Conservation (phyloP, 2,329 filamentous ascomycete genomes). For the Myriosclerotinia scirpicola region DNA sequence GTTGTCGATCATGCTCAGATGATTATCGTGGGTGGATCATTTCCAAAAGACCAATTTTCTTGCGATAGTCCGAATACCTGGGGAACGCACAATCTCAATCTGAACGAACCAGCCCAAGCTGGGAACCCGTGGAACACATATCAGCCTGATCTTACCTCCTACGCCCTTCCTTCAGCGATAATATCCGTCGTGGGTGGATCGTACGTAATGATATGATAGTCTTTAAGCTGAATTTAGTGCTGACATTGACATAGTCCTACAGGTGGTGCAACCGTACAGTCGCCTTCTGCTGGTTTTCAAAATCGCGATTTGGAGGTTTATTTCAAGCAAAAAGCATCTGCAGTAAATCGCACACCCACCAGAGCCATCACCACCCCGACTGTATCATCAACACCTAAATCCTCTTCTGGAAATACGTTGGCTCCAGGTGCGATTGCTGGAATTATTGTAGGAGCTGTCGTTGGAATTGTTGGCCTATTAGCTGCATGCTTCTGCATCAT, state of each 20-base stretch:
- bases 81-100: slow-evolving; percentile 57
- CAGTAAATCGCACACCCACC: slow-evolving; percentile 52
- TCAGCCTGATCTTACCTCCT: slow-evolving; percentile 50
- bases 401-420: slow-evolving; percentile 27
- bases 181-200: slow-evolving; percentile 52
- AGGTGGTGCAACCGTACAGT: slow-evolving; percentile 55
- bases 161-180: slow-evolving; percentile 55
- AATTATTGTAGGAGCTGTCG: slow-evolving; percentile 44
- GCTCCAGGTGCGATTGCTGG: slow-evolving; percentile 47
- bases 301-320: slow-evolving; percentile 53
- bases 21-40: slow-evolving; percentile 61
- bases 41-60: slow-evolving; percentile 47
- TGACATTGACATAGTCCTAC: slow-evolving; percentile 39
- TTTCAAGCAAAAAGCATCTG: slow-evolving; percentile 51
- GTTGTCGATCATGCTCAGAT: slow-evolving; percentile 59
- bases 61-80: slow-evolving; percentile 56
- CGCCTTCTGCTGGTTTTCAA: slow-evolving; percentile 52
- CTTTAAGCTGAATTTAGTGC: neutral
- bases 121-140: slow-evolving; percentile 53
- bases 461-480: neutral
- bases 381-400: slow-evolving; percentile 34
- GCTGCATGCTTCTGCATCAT: slow-evolving; percentile 40
- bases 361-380: slow-evolving; percentile 38
- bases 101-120: slow-evolving; percentile 51
- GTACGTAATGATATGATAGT: slow-evolving; percentile 26